These are phyloP conservation scores for Arthrobotrys sinensis DNA, from an alignment of 2,329 filamentous ascomycete species.

Conservation along the genomic window DNA sequence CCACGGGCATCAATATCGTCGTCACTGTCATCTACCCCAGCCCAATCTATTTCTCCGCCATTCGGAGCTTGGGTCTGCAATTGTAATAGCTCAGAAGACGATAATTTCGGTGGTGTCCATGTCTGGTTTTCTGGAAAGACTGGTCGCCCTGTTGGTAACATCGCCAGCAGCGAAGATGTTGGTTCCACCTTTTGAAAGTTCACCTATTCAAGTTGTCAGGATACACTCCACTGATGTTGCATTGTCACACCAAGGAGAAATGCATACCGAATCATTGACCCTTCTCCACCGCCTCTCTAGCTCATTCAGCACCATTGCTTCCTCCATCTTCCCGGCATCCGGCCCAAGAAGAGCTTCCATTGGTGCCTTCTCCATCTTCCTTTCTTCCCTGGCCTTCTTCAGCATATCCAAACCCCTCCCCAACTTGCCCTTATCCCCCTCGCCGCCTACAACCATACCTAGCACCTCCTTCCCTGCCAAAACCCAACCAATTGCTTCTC, in stretches of 20 bases:
- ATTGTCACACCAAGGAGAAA: background rate
- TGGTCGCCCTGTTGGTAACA: conserved; percentile 39
- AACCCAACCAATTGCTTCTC: conserved; percentile 89
- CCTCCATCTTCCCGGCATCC: conserved; percentile 87
- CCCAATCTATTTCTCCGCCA: conserved; percentile 54
- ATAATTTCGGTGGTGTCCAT: conserved; percentile 57
- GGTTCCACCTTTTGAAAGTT: conserved; percentile 49
- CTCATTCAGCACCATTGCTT: conserved; percentile 87
- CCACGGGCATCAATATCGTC: conserved; percentile 22
- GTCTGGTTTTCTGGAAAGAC: conserved; percentile 45
- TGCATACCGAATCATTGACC: conserved; percentile 85
- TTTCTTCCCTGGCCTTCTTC: conserved; percentile 74
- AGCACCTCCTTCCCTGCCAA: conserved; percentile 82
- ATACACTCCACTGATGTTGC: conserved; percentile 10
- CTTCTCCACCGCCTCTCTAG: conserved; percentile 90
- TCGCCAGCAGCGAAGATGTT: conserved; percentile 42
- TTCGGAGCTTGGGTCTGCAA: conserved; percentile 48
- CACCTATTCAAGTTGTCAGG: conserved; percentile 38
- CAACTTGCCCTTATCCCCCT: conserved; percentile 69
- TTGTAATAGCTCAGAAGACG: conserved; percentile 44
- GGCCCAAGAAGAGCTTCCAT: conserved; percentile 76
- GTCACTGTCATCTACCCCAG: conserved; percentile 54
- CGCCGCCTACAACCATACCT: conserved; percentile 71
- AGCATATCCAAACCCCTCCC: conserved; percentile 81
- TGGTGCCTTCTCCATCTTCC: conserved; percentile 65